These are phyloP conservation scores for Lentinula edodes DNA, from an alignment of 768 basidiomycete genomes.

Conservation along the genomic window DNA sequence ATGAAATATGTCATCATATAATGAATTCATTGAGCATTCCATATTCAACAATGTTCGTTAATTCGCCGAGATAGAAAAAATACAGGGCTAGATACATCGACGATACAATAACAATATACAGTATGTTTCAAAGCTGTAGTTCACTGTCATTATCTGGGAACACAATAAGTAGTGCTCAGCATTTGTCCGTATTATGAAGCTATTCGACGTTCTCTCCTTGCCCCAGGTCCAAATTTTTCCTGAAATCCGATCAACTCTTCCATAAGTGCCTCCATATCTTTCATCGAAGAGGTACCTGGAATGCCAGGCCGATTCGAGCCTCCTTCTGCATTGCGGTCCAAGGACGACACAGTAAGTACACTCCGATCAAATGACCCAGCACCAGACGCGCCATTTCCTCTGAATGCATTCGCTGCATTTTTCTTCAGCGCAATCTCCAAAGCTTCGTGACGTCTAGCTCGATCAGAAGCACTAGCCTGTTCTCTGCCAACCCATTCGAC, in stretches of 20 bases:
- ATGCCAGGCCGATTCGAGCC: neutral
- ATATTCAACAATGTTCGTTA: no score
- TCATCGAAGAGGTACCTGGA: constrained; percentile 35
- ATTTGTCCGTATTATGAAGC: constrained; percentile 15
- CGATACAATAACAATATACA: neutral
- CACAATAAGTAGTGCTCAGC: neutral
- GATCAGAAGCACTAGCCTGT: constrained; percentile 71
- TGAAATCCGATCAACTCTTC: constrained; percentile 85
- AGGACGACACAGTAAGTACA: neutral
- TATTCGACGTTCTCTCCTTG: constrained; percentile 44
- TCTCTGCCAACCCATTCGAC: constrained; percentile 94
- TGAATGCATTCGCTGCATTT: constrained; percentile 23
- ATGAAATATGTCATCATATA: neutral
- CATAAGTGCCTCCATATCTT: constrained; percentile 88
- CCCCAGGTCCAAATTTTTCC: constrained; percentile 69
- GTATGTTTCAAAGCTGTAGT: neutral
- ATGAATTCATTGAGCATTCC: neutral
- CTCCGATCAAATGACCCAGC: neutral
- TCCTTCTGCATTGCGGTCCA: neutral
- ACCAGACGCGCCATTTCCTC: constrained; percentile 21
- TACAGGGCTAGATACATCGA: neutral
- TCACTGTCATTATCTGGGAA: neutral
- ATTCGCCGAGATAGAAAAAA: neutral
- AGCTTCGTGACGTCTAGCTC: constrained; percentile 62
- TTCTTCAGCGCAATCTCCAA: constrained; percentile 46